phyloP scores from a whole-genome alignment of 805 yeast genomes.

The Kluyveromyces starmeri region DNA sequence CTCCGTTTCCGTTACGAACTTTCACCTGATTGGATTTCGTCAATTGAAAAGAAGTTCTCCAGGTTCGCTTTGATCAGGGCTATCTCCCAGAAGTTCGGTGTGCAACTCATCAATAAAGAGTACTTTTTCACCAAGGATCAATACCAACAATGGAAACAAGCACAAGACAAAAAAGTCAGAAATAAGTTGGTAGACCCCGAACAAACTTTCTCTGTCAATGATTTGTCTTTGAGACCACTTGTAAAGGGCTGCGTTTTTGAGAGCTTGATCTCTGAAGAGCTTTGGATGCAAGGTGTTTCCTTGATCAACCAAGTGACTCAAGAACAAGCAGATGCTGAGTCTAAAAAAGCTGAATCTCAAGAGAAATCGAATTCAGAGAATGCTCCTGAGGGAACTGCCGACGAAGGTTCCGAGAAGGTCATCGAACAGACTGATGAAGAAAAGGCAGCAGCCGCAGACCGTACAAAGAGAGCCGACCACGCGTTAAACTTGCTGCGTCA shows the following conservation, averaged over 20 bases:
- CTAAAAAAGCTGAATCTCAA: background rate
- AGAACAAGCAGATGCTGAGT: conserved; percentile 1
- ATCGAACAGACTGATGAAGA: conserved; percentile 5
- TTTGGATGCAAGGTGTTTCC: conserved; percentile 55
- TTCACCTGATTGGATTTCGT: conserved; percentile 39
- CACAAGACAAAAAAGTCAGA: conserved; percentile 32
- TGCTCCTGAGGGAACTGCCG: conserved; percentile 1
- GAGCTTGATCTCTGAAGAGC: conserved; percentile 64
- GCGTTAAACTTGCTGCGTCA: conserved; percentile 63
- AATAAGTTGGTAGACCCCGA: conserved; percentile 23
- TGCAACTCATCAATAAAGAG: conserved; percentile 59
- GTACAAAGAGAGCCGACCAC: conserved; percentile 35
- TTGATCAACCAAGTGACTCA: conserved; percentile 20
- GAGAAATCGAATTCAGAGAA: background rate
- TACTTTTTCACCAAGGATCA: conserved; percentile 35
- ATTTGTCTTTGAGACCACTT: conserved; percentile 67
- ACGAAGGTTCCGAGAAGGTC: background rate
- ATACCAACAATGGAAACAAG: conserved; percentile 23
- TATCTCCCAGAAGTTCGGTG: conserved; percentile 69
- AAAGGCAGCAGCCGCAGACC: conserved; percentile 5
- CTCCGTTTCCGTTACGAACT: conserved; percentile 57
- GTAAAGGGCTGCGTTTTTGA: conserved; percentile 62
- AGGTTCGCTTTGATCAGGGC: conserved; percentile 51
- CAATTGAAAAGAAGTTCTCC: conserved; percentile 27
- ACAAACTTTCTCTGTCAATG: conserved; percentile 47